phyloP scores from a whole-genome alignment of 495 filamentous ascomycete genomes.

The Beverwykella pulmonaria region DNA sequence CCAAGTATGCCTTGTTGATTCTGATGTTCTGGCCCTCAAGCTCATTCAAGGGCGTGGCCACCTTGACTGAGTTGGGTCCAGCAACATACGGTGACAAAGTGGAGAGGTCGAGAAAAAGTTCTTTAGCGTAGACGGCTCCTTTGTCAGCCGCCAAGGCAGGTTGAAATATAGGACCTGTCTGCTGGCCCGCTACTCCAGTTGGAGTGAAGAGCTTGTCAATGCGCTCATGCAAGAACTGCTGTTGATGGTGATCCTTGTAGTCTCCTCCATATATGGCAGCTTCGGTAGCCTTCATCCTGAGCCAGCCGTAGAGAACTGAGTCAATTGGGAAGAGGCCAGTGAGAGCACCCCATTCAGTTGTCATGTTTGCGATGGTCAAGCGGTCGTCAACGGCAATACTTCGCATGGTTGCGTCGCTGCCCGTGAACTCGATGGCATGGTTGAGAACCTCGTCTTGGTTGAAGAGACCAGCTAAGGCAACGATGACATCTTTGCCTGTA shows the following conservation, averaged over 20 bases:
- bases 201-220: slow-evolving; percentile 68
- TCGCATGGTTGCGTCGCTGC: slow-evolving; percentile 72
- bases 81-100: slow-evolving; percentile 85
- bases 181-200: slow-evolving; percentile 33
- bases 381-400: slow-evolving; percentile 77
- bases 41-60: slow-evolving; percentile 76
- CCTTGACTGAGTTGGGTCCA: slow-evolving; percentile 90
- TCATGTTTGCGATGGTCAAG: slow-evolving; percentile 91
- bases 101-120: slow-evolving; percentile 74
- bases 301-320: slow-evolving; percentile 69
- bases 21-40: slow-evolving; percentile 71
- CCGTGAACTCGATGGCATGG: slow-evolving; percentile 88
- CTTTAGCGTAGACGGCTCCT: slow-evolving; percentile 80
- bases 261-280: slow-evolving; percentile 58
- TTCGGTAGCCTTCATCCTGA: slow-evolving; percentile 72
- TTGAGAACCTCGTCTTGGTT: slow-evolving; percentile 90
- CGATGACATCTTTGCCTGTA: slow-evolving; percentile 93
- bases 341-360: slow-evolving; percentile 91
- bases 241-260: slow-evolving; percentile 28
- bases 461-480: slow-evolving; percentile 85
- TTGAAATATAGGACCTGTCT: slow-evolving; percentile 29
- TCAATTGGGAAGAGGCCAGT: slow-evolving; percentile 86
- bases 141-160: slow-evolving; percentile 66
- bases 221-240: slow-evolving; percentile 66
- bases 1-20: slow-evolving; percentile 84